Percentiles rank a stretch among this genome's conserved stretches.
Conservation (phyloP, 176 grass and related monocot species). For the Oryza glumipatula region DNA sequence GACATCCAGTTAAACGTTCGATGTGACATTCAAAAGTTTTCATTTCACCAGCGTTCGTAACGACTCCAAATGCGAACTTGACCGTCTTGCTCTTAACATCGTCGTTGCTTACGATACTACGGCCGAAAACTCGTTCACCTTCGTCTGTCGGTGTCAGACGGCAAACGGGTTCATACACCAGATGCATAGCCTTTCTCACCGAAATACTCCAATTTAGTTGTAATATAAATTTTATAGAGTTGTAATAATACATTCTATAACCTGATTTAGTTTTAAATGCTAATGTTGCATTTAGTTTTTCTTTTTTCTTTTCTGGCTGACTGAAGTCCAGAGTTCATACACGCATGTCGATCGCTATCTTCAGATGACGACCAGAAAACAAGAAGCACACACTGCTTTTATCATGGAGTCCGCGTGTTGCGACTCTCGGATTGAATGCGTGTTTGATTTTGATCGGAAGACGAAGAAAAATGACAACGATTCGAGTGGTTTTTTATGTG, state of each 20-base stretch:
- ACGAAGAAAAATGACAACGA: not conserved
- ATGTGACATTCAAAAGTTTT: too few species aligned
- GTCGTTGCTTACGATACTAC: not conserved
- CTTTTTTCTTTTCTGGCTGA: not conserved
- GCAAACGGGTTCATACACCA: not conserved
- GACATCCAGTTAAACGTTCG: too few species aligned
- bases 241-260: too few species aligned
- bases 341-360: not conserved
- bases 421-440: not conserved
- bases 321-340: not conserved
- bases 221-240: too few species aligned
- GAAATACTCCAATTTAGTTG: too few species aligned
- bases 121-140: not conserved
- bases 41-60: not conserved
- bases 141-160: not conserved
- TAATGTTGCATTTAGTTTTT: not conserved
- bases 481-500: not conserved
- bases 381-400: too few species aligned
- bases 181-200: too few species aligned
- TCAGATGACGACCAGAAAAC: not conserved
- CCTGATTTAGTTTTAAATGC: not conserved
- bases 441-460: not conserved
- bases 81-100: not conserved
- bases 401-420: not conserved
- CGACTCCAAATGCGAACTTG: not conserved